phyloP scores from a whole-genome alignment of 768 basidiomycete species.

The Sistotremastrum suecicum region DNA sequence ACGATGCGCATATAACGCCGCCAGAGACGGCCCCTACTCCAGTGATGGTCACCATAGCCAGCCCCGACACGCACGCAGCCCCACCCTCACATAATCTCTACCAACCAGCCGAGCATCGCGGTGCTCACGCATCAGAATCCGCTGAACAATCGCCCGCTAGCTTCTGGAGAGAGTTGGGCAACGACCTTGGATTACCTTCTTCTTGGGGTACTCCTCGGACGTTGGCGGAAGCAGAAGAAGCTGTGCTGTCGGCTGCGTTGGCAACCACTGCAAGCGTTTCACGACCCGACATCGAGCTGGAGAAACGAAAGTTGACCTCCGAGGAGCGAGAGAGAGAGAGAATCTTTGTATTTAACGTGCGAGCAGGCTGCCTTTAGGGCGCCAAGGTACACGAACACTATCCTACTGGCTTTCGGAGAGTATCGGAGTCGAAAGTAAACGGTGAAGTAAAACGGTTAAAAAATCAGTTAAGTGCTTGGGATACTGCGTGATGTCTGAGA shows the following conservation, averaged over 20 bases:
- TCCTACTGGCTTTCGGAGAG: no score
- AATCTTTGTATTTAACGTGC: no score
- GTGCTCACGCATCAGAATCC: constrained; percentile 9
- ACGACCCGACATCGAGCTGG: constrained; percentile 26
- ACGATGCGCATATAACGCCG: constrained; percentile 11
- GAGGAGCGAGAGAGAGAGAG: background rate
- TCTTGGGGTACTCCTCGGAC: constrained; percentile 13
- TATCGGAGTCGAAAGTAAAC: no score
- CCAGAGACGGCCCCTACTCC: constrained; percentile 18
- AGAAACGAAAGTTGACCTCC: constrained; percentile 12
- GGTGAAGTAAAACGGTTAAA: no score
- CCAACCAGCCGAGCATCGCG: constrained; percentile 8
- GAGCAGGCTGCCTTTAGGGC: no score
- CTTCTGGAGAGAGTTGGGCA: constrained; percentile 22
- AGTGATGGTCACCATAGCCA: constrained; percentile 37
- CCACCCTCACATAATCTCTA: constrained; percentile 32
- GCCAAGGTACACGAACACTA: no score
- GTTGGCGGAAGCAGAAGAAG: constrained; percentile 8
- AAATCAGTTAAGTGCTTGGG: no score
- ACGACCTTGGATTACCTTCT: constrained; percentile 23
- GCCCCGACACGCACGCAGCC: constrained; percentile 32
- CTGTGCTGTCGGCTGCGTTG: constrained; percentile 2
- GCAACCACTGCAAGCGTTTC: constrained; percentile 10
- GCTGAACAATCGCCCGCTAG: constrained; percentile 7
- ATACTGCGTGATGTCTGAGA: no score